phyloP scores from a whole-genome alignment of 768 basidiomycete genomes.

The Pleurotus tuber-regium region DNA sequence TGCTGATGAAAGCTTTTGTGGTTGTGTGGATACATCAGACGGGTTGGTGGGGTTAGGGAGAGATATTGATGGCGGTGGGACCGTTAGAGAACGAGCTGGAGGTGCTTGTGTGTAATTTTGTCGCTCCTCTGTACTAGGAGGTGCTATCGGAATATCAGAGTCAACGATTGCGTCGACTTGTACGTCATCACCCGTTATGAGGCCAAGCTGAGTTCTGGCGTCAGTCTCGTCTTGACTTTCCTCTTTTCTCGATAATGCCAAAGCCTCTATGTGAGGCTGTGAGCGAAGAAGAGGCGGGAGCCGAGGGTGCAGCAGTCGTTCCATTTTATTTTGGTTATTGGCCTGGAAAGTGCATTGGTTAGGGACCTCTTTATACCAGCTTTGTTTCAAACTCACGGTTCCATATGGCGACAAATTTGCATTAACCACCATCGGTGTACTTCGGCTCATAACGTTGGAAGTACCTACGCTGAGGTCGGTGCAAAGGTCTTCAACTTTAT shows the following conservation, averaged over 20 bases:
- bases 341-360: not conserved
- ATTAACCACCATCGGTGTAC: constrained; percentile 52
- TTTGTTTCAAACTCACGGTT: constrained; percentile 19
- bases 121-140: too few relatives aligned
- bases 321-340: constrained; percentile 20
- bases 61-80: constrained; percentile 1
- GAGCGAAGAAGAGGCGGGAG: constrained; percentile 73
- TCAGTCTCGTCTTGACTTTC: constrained; percentile 63
- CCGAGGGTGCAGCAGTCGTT: constrained; percentile 74
- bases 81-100: constrained; percentile 5
- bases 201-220: constrained; percentile 37
- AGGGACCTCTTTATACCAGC: not conserved
- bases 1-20: not conserved
- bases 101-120: not conserved
- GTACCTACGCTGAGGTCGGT: constrained; percentile 52
- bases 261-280: constrained; percentile 57
- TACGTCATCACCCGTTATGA: constrained; percentile 21
- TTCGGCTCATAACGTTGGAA: constrained; percentile 57
- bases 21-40: not conserved
- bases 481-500: constrained; percentile 45
- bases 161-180: too few relatives aligned
- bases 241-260: constrained; percentile 61
- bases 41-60: too few relatives aligned
- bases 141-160: too few relatives aligned
- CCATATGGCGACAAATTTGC: constrained; percentile 27